Conservation (phyloP, 371 early-diverging fungal genomes). For the Smittium mucronatum region DNA sequence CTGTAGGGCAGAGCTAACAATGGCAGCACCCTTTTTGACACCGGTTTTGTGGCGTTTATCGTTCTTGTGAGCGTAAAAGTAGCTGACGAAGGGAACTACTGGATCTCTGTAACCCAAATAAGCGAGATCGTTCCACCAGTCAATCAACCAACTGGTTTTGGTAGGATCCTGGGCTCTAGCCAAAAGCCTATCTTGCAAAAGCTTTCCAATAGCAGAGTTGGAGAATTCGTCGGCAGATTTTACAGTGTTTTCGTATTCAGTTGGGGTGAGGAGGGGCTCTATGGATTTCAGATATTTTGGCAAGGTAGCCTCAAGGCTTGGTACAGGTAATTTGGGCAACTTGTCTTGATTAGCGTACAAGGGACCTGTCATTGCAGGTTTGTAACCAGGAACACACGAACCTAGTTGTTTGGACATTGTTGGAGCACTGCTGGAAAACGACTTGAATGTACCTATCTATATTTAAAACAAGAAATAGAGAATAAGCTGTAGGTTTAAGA, state of each 20-base stretch:
- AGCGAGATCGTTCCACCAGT: slow-evolving; percentile 38
- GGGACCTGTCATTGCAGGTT: slow-evolving; percentile 18
- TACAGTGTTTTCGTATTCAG: slow-evolving; percentile 57
- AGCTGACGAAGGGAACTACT: slow-evolving; percentile 36
- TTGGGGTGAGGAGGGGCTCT: slow-evolving; percentile 58
- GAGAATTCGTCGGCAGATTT: slow-evolving; percentile 62
- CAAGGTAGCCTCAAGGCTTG: slow-evolving; percentile 67
- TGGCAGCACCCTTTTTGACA: slow-evolving; percentile 73
- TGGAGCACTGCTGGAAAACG: too few relatives aligned
- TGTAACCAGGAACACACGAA: slow-evolving; percentile 11
- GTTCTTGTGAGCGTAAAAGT: slow-evolving; percentile 56
- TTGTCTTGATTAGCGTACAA: slow-evolving; percentile 32
- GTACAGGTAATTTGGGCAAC: slow-evolving; percentile 85
- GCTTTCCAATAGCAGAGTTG: slow-evolving; percentile 62
- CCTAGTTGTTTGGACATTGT: too few relatives aligned
- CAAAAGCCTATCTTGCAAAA: slow-evolving; percentile 71
- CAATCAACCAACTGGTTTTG: slow-evolving; percentile 36
- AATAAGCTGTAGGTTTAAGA: too few relatives aligned
- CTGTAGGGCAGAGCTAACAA: slow-evolving; percentile 72
- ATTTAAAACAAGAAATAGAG: too few relatives aligned
- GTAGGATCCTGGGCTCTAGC: slow-evolving; percentile 37
- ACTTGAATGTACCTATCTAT: too few relatives aligned
- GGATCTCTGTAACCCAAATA: slow-evolving; percentile 36
- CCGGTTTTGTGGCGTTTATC: slow-evolving; percentile 62
- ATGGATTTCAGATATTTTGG: slow-evolving; percentile 73